Base-by-base conservation (phyloP, 768 basidiomycete species). In the Boletus rubroflammeus region DNA sequence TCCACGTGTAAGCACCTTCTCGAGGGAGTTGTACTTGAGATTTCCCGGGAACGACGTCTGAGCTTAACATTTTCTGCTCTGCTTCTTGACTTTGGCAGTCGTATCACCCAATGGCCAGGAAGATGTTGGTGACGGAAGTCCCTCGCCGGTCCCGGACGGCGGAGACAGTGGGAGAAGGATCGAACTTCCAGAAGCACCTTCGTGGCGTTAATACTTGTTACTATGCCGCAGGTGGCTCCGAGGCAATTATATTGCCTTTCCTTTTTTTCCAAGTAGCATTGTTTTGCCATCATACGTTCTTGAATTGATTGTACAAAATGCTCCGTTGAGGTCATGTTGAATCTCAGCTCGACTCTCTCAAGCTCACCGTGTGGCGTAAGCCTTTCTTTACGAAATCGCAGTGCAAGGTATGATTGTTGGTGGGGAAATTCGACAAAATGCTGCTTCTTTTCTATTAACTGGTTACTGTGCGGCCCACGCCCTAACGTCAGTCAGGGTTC, bases 331-430 rank as follows among this genome's bases (percentile, higher is more conserved):
- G 19, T 19, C 31, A 23, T 17, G 17, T 7, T 26, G 19, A 3
- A 21, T 21, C 5, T 15, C 32, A 15, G 14, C 11, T 28, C 32
- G 50, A 31, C 25, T 15, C 21, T 17, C 13, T n/a, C 13, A 6
- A 55, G 47, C 52, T 60, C 57, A 51, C 64, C 61, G 58, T 54
- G 63, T 67, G 62, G 62, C 58, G 55, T 31, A 26, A 26, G 43
- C 6, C 4, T 13, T 34, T 47, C 26, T 5, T 65, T 64, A 63
- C 61, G 53, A 47, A 19, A 60, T 39, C 3, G 34, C 45, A 31
- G 17, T 19, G 21, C 36, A 43, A 36, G 23, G 35, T 13, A 28
- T 28, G 51, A 43, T 39, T 31, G 49, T 36, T 42, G 50, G 50
- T 56, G 49, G 55, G 48, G 53, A 50, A 58, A 44, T 28, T 28